Conservation (phyloP, 768 basidiomycete species). For the Lactifluus piperatus region DNA sequence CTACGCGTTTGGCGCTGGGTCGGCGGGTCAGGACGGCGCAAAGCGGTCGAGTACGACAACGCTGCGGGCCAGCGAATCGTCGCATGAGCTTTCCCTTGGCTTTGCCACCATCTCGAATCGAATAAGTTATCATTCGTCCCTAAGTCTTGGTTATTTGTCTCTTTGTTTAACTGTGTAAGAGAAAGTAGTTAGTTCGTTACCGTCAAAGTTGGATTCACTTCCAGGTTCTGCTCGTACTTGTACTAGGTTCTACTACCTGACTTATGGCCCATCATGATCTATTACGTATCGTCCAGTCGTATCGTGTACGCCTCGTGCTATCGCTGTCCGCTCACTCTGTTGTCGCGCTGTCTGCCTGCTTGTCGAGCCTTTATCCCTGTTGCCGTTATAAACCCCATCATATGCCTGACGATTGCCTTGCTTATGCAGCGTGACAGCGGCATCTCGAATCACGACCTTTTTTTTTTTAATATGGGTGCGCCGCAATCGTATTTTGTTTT, state of each 20-base stretch:
- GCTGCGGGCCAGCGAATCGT: conserved; percentile 22
- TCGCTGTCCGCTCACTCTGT: conserved; percentile 6
- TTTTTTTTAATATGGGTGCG: background rate
- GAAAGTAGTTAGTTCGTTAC: background rate
- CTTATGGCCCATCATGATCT: conserved; percentile 10
- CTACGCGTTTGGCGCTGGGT: conserved; percentile 90
- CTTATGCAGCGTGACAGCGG: background rate
- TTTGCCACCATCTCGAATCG: background rate
- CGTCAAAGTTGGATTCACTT: background rate
- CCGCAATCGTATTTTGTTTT: background rate
- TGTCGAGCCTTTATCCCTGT: background rate
- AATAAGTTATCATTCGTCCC: conserved; percentile 13
- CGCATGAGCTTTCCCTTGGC: background rate
- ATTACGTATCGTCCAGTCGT: background rate
- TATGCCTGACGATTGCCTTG: background rate
- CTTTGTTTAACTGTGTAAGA: conserved; percentile 1
- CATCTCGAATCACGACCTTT: background rate
- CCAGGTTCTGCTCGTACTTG: background rate
- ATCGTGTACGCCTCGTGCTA: conserved; percentile 13
- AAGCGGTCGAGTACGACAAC: conserved; percentile 12
- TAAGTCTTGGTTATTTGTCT: conserved; percentile 9
- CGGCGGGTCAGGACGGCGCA: conserved; percentile 34
- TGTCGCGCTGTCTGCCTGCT: background rate
- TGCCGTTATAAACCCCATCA: background rate
- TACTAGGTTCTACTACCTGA: background rate